These are phyloP conservation scores for Penicillium samsonianum DNA, from an alignment of 495 filamentous ascomycete genomes.

Conservation along the genomic window DNA sequence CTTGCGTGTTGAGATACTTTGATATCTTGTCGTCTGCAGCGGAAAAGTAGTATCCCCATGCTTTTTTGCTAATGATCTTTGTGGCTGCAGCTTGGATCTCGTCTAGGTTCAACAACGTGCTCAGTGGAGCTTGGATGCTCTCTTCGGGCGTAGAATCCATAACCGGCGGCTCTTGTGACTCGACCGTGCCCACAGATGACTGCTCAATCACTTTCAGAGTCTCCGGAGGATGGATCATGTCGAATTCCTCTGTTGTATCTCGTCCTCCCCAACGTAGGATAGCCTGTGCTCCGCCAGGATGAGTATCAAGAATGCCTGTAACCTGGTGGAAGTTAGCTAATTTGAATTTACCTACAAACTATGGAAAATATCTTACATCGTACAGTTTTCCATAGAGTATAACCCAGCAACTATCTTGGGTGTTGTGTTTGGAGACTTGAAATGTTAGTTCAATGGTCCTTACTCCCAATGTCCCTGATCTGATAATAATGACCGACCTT, in stretches of 20 bases:
- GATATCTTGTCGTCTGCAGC: slow-evolving; percentile 71
- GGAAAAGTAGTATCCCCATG: slow-evolving; percentile 72
- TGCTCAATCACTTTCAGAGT: neutral
- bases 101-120: slow-evolving; percentile 25
- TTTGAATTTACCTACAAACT: too few species aligned
- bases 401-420: slow-evolving; percentile 9
- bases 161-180: neutral
- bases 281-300: slow-evolving; percentile 66
- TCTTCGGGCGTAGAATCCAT: too few species aligned
- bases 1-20: slow-evolving; percentile 44
- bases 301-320: slow-evolving; percentile 51
- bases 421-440: slow-evolving; percentile 10
- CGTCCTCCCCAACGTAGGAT: slow-evolving; percentile 67
- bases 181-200: neutral
- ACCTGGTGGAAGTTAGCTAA: neutral
- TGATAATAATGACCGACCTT: too few species aligned
- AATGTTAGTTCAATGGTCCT: too few species aligned
- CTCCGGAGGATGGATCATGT: slow-evolving; percentile 1
- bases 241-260: slow-evolving; percentile 50
- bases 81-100: slow-evolving; percentile 67
- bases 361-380: too few species aligned
- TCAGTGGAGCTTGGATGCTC: neutral
- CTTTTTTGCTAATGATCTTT: slow-evolving; percentile 57
- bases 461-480: too few species aligned
- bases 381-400: slow-evolving; percentile 15